These are phyloP conservation scores for Mollisia scopiformis DNA, from an alignment of 2,329 filamentous ascomycete species.

Conservation along the genomic window DNA sequence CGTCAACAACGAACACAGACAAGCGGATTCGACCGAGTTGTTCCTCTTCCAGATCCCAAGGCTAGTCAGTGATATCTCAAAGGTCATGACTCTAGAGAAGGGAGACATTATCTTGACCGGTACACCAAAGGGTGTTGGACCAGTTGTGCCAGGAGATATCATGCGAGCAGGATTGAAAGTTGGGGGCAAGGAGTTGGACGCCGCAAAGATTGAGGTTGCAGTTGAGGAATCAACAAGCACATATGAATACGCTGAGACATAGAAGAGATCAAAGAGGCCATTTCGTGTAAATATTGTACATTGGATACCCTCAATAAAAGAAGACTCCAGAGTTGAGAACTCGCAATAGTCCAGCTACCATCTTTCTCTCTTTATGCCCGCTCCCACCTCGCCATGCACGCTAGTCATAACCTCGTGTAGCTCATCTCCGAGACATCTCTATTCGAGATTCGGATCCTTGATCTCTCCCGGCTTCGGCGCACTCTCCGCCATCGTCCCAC, in stretches of 20 bases:
- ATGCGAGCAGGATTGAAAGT: conserved; percentile 84
- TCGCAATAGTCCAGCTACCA: background rate
- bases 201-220: conserved; percentile 80
- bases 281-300: conserved; percentile 8
- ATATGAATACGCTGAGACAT: conserved; percentile 79
- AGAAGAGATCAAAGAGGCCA: conserved; percentile 30
- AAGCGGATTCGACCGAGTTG: conserved; percentile 86
- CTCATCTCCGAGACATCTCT: background rate
- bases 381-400: background rate
- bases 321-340: background rate
- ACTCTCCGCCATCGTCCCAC: conserved; percentile 75
- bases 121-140: conserved; percentile 93
- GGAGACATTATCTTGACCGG: conserved; percentile 96
- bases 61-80: conserved; percentile 87
- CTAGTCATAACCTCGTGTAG: background rate
- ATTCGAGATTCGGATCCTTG: conserved; percentile 56
- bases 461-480: conserved; percentile 65
- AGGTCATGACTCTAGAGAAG: conserved; percentile 90
- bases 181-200: conserved; percentile 79
- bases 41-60: conserved; percentile 93
- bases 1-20: conserved; percentile 78
- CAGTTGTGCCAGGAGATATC: conserved; percentile 82
- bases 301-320: conserved; percentile 13
- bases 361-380: background rate
- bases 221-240: conserved; percentile 79